phyloP scores from a whole-genome alignment of 495 filamentous ascomycete genomes.

The Sordaria brevicollis region DNA sequence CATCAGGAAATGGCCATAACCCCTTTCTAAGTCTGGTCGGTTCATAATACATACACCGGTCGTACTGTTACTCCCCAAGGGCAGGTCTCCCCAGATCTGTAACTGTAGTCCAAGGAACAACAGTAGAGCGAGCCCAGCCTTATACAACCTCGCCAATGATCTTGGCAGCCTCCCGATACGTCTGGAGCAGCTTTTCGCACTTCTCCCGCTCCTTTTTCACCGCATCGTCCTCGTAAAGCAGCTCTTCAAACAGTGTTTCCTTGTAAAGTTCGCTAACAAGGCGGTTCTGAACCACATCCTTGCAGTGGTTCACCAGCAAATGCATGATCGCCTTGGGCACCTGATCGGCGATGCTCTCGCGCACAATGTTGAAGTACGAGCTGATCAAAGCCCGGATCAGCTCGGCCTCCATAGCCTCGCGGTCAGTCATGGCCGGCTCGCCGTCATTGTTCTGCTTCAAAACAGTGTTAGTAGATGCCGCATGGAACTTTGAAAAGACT shows the following conservation, averaged over 20 bases:
- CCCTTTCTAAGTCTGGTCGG: background rate
- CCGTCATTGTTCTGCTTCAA: slow-evolving; percentile 32
- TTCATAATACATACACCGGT: background rate
- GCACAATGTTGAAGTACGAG: slow-evolving; percentile 97
- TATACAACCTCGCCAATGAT: slow-evolving; percentile 95
- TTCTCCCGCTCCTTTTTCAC: slow-evolving; percentile 97
- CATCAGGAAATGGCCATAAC: background rate
- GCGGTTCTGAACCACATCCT: slow-evolving; percentile 93
- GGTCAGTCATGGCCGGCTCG: slow-evolving; percentile 83
- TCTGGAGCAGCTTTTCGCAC: slow-evolving; percentile 87
- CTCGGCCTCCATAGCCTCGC: slow-evolving; percentile 94
- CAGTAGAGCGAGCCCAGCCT: slow-evolving; percentile 1
- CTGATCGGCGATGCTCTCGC: slow-evolving; percentile 93
- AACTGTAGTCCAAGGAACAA: background rate
- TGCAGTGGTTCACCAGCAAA: slow-evolving; percentile 93
- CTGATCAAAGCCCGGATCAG: slow-evolving; percentile 92
- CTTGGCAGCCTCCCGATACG: slow-evolving; percentile 93
- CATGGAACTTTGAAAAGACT: background rate
- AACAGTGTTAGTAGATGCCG: slow-evolving; percentile 17
- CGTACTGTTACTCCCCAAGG: background rate
- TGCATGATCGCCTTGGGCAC: slow-evolving; percentile 99
- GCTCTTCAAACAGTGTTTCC: slow-evolving; percentile 83
- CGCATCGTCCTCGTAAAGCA: slow-evolving; percentile 93
- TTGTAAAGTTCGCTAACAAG: slow-evolving; percentile 93
- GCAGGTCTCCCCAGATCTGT: background rate